Evolutionary conservation across 2,329 filamentous ascomycete species (phyloP), one percentile per base, ranked within the genome.

Genomic region (Fusarium denticulatum): DNA sequence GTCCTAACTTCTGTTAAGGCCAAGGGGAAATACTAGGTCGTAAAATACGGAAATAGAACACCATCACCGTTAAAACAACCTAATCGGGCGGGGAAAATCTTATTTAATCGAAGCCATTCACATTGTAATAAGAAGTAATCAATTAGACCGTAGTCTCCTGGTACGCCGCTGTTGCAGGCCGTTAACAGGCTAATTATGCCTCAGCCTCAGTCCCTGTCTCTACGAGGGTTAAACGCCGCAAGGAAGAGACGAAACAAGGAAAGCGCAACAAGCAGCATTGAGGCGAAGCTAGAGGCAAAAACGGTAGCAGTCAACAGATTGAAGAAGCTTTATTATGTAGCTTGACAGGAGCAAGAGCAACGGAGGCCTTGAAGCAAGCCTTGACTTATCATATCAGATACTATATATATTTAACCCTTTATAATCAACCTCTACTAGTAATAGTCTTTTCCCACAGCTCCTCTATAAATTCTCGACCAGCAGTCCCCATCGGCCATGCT

Each of bases 361-460:
- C 15, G 34, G 15, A 5, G 9, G 34, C 7, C 8, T 18, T 18
- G 9, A 10, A 36, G 16, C 7, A 18, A 36, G 15, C 3, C 16
- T 36, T 36, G 16, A 18, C 8, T 18, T 36, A 36, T 36, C 3
- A 36, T 36, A 16, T 36, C 9, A 36, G 34, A 36, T 18, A 36
- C 16, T 18, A 9, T 18, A 14, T 46, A 14, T 14, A 28, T 28
- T 4, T 3, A n/a, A 12, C 14, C 6, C 9, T n/a, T 6, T 12
- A 7, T 30, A 8, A 18, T 26, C 8, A 59, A 37, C 5, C 9
- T 13, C 20, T 8, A 16, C 22, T 6, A 7, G 7, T 28, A 9
- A 65, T 0, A 6, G 37, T 26, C 12, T 47, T 18, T 8, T 24
- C 76, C 79, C 65, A 70, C 3, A 65, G 8, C 6, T 53, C 28